Base-by-base conservation (phyloP, 1,139 yeast species). In the Geotrichum carabidarum region DNA sequence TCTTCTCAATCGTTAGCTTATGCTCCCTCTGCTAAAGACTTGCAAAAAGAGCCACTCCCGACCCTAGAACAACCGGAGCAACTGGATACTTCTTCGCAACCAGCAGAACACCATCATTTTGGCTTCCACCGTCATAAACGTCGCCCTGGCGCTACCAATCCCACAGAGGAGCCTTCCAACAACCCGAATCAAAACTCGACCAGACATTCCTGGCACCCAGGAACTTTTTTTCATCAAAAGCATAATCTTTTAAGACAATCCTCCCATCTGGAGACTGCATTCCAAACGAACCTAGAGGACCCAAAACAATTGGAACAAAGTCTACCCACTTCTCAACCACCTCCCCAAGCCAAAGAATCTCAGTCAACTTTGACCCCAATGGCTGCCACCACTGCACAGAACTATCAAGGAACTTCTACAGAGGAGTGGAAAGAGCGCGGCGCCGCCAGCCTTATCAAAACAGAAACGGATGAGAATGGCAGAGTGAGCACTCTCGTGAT, bases 401-500 rank as follows among this genome's bases (percentile, higher is more conserved):
- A 27, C 12, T 43, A 27, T 17, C 36, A 43, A 15, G 12, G 18
- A 31, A 17, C 30, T 9, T 17, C 49, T 12, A 9, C 41, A 8
- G 49, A 65, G 32, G 68, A 68, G 34, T 68, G 73, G 72, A 62
- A 66, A 36, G 74, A 71, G 34, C 64, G 71, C 53, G 84, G 84
- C 11, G 83, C 84, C 4, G 85, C 84, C 0, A 72, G 75, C 41
- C 65, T 77, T 3, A 71, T 79, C 11, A 74, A 73, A 54, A 73
- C 73, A 14, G 73, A 74, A n/a, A 66, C 65, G 8, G 79, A 78
- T 57, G 70, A 69, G 8, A 69, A 76, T 12, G 86, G 86, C 9
- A 70, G 73, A 42, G 68, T 71, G 2, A 69, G 73, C 6, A 78
- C 78, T 4, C 71, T 71, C 53, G 68, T 81, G 4, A 74, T 56